Evolutionary conservation across 306 rosid species (phyloP).

Genomic region (Quercus gilva): DNA sequence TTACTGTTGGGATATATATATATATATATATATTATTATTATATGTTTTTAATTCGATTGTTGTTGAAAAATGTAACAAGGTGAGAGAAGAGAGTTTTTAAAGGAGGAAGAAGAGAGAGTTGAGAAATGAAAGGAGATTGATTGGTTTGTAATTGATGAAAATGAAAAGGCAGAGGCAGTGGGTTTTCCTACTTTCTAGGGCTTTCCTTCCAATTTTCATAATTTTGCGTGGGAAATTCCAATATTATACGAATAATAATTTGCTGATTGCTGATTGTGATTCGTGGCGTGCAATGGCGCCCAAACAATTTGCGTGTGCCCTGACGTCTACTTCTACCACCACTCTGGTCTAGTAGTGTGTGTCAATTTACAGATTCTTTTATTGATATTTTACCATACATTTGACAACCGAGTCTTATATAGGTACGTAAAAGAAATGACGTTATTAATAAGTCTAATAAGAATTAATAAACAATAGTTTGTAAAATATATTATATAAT

Average conservation of each 20-base stretch:
- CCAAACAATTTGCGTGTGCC: constrained; percentile 27
- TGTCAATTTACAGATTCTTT: too few species aligned
- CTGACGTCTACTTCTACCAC: background rate
- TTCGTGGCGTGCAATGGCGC: constrained; percentile 63
- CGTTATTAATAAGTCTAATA: too few species aligned
- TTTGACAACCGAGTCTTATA: too few species aligned
- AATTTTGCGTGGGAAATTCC: constrained; percentile 11
- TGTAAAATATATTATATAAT: too few species aligned
- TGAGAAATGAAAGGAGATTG: background rate
- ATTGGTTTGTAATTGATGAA: background rate
- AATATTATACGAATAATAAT: too few species aligned
- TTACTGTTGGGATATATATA: background rate
- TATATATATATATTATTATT: too few species aligned
- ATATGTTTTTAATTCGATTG: background rate
- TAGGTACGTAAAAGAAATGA: too few species aligned
- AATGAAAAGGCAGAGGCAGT: too few species aligned
- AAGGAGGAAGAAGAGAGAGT: background rate
- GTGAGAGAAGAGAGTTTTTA: background rate
- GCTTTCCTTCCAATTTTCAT: background rate
- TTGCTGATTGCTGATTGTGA: constrained; percentile 2
- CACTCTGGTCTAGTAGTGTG: too few species aligned
- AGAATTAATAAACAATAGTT: too few species aligned
- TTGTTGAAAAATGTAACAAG: background rate
- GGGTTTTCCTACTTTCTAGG: too few species aligned
- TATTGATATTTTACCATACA: too few species aligned